These are phyloP conservation scores for sunflower (Helianthus annuus) DNA, from an alignment of 129 eudicot species.

Conservation along the genomic window DNA sequence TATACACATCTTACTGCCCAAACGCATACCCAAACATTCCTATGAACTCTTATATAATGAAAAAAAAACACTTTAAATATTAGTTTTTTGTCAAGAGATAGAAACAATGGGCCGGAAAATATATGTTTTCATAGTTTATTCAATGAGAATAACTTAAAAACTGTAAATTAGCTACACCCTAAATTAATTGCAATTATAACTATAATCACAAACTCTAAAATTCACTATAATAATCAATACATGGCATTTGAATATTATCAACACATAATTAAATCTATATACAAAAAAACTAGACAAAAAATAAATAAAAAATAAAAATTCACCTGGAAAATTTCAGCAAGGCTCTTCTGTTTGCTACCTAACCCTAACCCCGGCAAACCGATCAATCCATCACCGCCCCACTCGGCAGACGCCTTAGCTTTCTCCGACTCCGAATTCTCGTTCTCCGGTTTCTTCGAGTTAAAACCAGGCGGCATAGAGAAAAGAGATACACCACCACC, in stretches of 20 bases:
- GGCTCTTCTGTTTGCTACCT: slow-evolving; percentile 92
- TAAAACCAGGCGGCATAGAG: slow-evolving; percentile 86
- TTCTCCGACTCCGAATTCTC: slow-evolving; percentile 62
- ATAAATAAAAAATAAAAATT: not conserved
- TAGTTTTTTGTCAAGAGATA: not conserved
- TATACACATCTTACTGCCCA: slow-evolving; percentile 6
- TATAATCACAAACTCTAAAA: slow-evolving; percentile 8
- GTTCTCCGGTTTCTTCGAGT: slow-evolving; percentile 74
- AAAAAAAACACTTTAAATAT: not conserved
- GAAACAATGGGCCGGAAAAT: not conserved
- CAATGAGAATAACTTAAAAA: not conserved
- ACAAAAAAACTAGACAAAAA: not conserved
- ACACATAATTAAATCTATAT: slow-evolving; percentile 1
- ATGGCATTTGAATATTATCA: not conserved
- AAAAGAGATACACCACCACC: slow-evolving; percentile 66
- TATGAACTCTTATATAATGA: not conserved
- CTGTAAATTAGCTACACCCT: not conserved
- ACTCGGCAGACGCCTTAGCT: slow-evolving; percentile 62
- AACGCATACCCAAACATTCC: not conserved
- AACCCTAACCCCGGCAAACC: slow-evolving; percentile 94
- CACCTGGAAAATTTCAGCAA: slow-evolving; percentile 96
- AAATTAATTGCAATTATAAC: not conserved
- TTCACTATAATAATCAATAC: slow-evolving; percentile 9
- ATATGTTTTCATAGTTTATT: not conserved
- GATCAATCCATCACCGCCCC: slow-evolving; percentile 95